Base-by-base conservation (phyloP, 139 green algal species). In the Micromonas pusilla region DNA sequence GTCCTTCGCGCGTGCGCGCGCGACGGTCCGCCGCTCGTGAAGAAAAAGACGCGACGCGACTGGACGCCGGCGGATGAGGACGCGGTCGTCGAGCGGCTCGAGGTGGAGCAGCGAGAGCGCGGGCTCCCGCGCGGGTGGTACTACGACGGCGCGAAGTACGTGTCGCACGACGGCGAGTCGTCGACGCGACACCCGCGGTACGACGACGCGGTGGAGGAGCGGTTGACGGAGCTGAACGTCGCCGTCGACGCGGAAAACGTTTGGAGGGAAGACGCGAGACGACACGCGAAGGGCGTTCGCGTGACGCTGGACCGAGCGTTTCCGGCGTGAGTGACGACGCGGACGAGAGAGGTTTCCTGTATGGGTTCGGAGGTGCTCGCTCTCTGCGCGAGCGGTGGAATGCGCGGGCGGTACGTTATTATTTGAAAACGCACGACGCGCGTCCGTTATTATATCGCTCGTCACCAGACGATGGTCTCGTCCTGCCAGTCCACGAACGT, bases 401-500 rank as follows among this genome's bases (percentile, higher is more conserved):
- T n/a, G n/a, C n/a, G n/a, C n/a, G n/a, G n/a, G n/a, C n/a, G n/a
- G n/a, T n/a, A n/a, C n/a, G n/a, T n/a, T n/a, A n/a, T n/a, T n/a
- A n/a, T n/a, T n/a, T n/a, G n/a, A n/a, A n/a, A n/a, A n/a, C n/a
- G n/a, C n/a, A n/a, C n/a, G n/a, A n/a, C n/a, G n/a, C n/a, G n/a
- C n/a, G n/a, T n/a, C n/a, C n/a, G n/a, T n/a, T n/a, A n/a, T n/a
- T n/a, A n/a, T n/a, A n/a, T n/a, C n/a, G n/a, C n/a, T n/a, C 25
- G 3, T 82, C 70, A 94, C 88, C 88, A 95, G 1, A 80, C 78
- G 2, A 95, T 85, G 25, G 86, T 73, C 37, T 79, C 32, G 9
- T 85, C 85, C 26, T 91, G 86, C 90, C 90, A 95, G 1, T 87
- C 91, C 37, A 87, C 78, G 72, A 88, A 93, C 0, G 65, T 81